Conservation (phyloP, 345 rosid genomes). For the Toxicodendron radicans region DNA sequence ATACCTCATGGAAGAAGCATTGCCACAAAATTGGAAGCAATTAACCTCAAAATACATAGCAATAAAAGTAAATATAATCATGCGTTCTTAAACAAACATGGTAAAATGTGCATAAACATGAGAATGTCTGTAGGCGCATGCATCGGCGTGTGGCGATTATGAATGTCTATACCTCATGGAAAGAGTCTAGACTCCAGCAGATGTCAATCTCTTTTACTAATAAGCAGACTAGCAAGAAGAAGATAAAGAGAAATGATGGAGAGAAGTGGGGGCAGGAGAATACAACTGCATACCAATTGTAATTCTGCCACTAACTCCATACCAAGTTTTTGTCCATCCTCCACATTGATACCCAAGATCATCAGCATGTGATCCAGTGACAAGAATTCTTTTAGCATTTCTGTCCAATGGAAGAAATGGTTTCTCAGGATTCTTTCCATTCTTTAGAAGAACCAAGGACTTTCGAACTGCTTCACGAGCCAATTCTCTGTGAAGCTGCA, state of each 20-base stretch:
- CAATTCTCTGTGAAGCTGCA: constrained; percentile 71
- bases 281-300: constrained; percentile 58
- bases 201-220: no score
- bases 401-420: constrained; percentile 69
- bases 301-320: constrained; percentile 71
- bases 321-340: constrained; percentile 83
- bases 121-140: background rate
- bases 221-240: background rate
- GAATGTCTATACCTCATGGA: background rate
- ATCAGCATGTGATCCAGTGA: constrained; percentile 78
- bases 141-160: background rate
- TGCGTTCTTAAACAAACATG: background rate
- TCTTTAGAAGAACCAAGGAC: constrained; percentile 81
- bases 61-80: background rate
- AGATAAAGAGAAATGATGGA: background rate
- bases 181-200: background rate
- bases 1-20: no score
- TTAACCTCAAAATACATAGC: background rate
- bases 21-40: background rate
- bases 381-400: constrained; percentile 65
- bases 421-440: constrained; percentile 56
- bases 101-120: background rate
- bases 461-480: constrained; percentile 87
- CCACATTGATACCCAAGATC: constrained; percentile 93
- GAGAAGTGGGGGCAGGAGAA: background rate